Percentiles rank a stretch among this genome's conserved stretches.
Evolutionary conservation across 2,329 filamentous ascomycete genomes (phyloP).

Genomic region (Neurospora sp.): DNA sequence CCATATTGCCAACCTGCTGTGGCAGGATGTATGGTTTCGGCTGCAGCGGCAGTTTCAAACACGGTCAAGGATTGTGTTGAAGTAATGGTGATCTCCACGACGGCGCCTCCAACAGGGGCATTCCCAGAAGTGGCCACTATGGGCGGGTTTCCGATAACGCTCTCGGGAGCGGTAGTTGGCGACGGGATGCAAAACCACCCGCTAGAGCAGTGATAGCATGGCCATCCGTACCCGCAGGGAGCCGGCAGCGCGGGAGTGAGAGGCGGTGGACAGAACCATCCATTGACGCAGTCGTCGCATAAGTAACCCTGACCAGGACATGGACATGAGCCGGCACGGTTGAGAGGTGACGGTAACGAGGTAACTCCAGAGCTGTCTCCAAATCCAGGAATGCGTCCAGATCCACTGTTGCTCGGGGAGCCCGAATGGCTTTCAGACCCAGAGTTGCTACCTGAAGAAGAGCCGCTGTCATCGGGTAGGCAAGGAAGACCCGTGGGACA

Average conservation of each 20-base stretch:
- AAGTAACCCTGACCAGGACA: constrained; percentile 27
- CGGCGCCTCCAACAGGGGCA: background rate
- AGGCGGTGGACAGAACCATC: constrained; percentile 28
- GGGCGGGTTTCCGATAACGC: constrained; percentile 3
- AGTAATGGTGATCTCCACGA: background rate
- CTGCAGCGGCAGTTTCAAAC: background rate
- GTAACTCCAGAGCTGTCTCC: background rate
- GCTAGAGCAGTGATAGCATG: constrained; percentile 25
- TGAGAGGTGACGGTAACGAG: background rate
- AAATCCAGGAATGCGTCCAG: background rate
- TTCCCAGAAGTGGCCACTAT: background rate
- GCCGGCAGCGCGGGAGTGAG: constrained; percentile 25
- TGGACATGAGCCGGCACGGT: constrained; percentile 18
- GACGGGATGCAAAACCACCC: constrained; percentile 28
- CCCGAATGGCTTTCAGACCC: background rate
- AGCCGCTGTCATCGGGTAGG: background rate
- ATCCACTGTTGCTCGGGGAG: background rate
- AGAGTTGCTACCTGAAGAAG: background rate
- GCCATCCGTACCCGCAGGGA: constrained; percentile 28
- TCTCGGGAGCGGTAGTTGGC: constrained; percentile 12
- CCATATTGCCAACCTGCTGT: constrained; percentile 10
- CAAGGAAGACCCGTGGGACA: background rate
- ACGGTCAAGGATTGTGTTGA: constrained; percentile 6
- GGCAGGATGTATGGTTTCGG: constrained; percentile 3
- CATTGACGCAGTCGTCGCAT: constrained; percentile 26